Evolutionary conservation across 257 asterid genomes (phyloP), one percentile per base, ranked within the genome.

Genomic region (Solanum bulbocastanum): DNA sequence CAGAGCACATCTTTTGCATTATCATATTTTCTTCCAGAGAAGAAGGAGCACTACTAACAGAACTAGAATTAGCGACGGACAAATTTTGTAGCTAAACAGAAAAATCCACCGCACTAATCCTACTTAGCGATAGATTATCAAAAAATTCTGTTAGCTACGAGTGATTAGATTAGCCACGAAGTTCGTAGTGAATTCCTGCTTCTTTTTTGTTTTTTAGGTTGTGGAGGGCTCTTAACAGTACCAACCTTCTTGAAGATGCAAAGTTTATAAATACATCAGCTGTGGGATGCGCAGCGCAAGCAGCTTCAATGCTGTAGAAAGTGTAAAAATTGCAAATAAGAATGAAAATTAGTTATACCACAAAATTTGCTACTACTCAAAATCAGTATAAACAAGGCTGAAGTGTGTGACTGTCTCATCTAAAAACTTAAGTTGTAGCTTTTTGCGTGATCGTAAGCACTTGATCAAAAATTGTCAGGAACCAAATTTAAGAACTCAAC

Each of bases 181-280:
- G 66, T 56, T 56, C 11, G 66, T 58, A 58, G 25, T 58, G 66
- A 58, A 58, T 20, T 58, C 66, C 25, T 18, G 66, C 56, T 39
- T 39, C 10, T 39, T 39, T 39, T 39, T 8, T 36, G 6, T 42
- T 42, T 44, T 44, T 13, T 4, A 13, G 16, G 5, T 44, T 4
- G 56, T 1, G 18, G 49, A 44, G 18, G 56, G 56, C 0, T 58
- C 25, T 58, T 58, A 58, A 58, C 66, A 58, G 25, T 84, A 68
- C 92, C 73, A 91, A 97, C 99, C 99, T 97, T 95, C 99, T 94
- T 89, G 86, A 97, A 40, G 99, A 97, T 87, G 99, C 98, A 86
- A 96, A 97, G 93, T 97, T 96, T 76, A 97, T 97, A 96, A 97
- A 97, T 52, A 97, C 98, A 94, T 96, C 99, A 69, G 99, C 99